Evolutionary conservation across 2,329 filamentous ascomycete genomes (phyloP).

Genomic region (Raffaelea albimanens): DNA sequence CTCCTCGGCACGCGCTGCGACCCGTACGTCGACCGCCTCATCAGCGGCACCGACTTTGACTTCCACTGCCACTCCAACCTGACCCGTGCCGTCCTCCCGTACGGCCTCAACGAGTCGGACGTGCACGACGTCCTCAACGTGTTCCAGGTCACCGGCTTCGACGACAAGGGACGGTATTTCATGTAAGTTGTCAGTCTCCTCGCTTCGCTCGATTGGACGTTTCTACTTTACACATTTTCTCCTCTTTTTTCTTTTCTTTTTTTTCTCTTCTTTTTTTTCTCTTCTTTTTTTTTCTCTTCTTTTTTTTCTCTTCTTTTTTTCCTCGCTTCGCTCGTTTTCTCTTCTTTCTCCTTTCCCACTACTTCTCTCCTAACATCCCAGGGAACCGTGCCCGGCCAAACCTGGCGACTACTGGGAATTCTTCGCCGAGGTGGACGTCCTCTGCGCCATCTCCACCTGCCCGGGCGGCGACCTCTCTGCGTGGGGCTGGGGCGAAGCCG

Average conservation of each 20-base stretch:
- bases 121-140: constrained; percentile 81
- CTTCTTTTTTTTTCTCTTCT: neutral
- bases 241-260: neutral
- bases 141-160: constrained; percentile 75
- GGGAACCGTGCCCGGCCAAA: constrained; percentile 40
- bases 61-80: constrained; percentile 82
- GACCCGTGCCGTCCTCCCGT: constrained; percentile 59
- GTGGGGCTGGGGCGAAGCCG: constrained; percentile 69
- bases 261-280: neutral
- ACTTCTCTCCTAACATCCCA: neutral
- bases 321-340: neutral
- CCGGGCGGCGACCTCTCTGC: constrained; percentile 71
- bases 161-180: constrained; percentile 63
- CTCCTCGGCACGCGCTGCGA: constrained; percentile 76
- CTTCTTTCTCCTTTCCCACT: neutral
- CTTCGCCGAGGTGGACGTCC: constrained; percentile 67
- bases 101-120: constrained; percentile 60
- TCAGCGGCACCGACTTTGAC: constrained; percentile 63
- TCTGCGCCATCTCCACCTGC: constrained; percentile 50
- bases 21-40: constrained; percentile 69
- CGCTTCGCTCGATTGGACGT: neutral
- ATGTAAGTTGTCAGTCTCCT: constrained; percentile 42
- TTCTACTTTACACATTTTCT: no score
- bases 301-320: neutral
- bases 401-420: constrained; percentile 60